Conservation (phyloP, 2,329 filamentous ascomycete genomes). For the Colletotrichum chrysophilum region DNA sequence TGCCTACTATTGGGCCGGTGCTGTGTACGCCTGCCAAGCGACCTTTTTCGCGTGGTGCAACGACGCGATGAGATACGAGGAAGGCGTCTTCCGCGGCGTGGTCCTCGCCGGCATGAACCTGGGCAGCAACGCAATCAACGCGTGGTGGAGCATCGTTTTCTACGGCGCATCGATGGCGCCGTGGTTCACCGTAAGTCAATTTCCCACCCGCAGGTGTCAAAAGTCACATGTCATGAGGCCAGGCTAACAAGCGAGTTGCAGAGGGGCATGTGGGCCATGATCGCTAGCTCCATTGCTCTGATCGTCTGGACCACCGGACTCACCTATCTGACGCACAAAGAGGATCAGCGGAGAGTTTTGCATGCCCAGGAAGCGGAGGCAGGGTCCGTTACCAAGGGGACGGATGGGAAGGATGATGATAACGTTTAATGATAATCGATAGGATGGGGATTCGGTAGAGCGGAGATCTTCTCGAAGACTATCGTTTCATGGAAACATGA, state of each 20-base stretch:
- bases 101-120: conserved; percentile 77
- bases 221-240: not conserved
- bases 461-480: accelerated
- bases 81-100: conserved; percentile 66
- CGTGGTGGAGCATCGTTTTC: conserved; percentile 77
- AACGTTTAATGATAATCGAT: not conserved
- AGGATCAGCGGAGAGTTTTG: conserved; percentile 5
- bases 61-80: conserved; percentile 69
- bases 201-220: not conserved
- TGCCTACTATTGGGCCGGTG: conserved; percentile 74
- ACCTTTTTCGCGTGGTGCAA: conserved; percentile 81
- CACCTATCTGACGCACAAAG: conserved; percentile 43
- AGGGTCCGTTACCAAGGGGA: not conserved
- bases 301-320: conserved; percentile 63
- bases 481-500: accelerated
- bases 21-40: conserved; percentile 75
- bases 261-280: conserved; percentile 78
- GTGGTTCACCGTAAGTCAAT: conserved; percentile 61
- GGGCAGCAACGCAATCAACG: conserved; percentile 71
- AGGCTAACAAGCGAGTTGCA: conserved; percentile 27
- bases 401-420: conserved; percentile 1
- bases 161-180: conserved; percentile 72
- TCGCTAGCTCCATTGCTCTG: conserved; percentile 65
- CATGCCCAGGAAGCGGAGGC: conserved; percentile 3
- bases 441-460: not conserved